phyloP scores from a whole-genome alignment of 306 rosid genomes.

The Carpinus viminea region DNA sequence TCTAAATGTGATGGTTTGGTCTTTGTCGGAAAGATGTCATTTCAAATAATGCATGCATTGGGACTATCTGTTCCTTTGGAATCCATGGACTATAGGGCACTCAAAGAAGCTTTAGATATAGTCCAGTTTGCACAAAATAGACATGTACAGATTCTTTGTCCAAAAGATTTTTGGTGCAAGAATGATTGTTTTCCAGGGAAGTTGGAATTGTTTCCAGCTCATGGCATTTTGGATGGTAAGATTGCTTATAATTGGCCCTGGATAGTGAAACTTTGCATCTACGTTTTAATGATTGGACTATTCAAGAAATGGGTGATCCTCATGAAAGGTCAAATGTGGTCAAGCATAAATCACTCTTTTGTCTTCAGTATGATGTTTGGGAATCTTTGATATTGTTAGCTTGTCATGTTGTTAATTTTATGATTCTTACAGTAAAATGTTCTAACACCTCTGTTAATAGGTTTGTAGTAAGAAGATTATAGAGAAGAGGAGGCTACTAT shows the following conservation, averaged over 20 bases:
- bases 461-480: no score
- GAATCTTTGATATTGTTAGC: not conserved
- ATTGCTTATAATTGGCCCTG: constrained; percentile 7
- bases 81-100: constrained; percentile 52
- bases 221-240: constrained; percentile 71
- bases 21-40: constrained; percentile 87
- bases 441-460: not conserved
- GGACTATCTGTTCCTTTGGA: constrained; percentile 58
- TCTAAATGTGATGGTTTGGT: constrained; percentile 70
- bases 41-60: constrained; percentile 83
- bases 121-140: constrained; percentile 51
- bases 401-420: not conserved
- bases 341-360: not conserved
- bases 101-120: constrained; percentile 52
- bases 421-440: not conserved
- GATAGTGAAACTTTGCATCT: not conserved
- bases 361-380: not conserved
- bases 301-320: constrained; percentile 1
- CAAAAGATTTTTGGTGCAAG: constrained; percentile 83
- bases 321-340: not conserved
- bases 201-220: constrained; percentile 57
- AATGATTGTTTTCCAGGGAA: constrained; percentile 45
- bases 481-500: no score
- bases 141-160: constrained; percentile 58
- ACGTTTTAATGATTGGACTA: not conserved